Conservation (phyloP, 2,329 filamentous ascomycete genomes). For the Nemania sp. region DNA sequence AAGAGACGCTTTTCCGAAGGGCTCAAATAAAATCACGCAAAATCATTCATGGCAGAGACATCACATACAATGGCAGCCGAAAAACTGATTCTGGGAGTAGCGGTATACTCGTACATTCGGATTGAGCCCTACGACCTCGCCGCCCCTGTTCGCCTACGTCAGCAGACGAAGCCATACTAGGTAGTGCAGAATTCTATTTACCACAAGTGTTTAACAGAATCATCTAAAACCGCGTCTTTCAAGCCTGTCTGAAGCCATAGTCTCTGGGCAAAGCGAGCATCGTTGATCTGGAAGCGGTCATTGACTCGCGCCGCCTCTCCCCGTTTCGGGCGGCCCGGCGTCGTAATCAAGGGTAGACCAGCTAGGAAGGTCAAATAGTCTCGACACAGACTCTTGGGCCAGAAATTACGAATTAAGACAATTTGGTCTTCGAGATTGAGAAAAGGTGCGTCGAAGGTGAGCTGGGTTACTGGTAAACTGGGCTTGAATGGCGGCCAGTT, state of each 20-base stretch:
- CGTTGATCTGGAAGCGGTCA: slow-evolving; percentile 83
- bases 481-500: slow-evolving; percentile 76
- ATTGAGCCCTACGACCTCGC: slow-evolving; percentile 80
- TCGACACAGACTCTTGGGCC: slow-evolving; percentile 73
- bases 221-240: slow-evolving; percentile 58
- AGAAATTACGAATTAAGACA: slow-evolving; percentile 72
- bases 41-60: background rate
- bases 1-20: background rate
- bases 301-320: slow-evolving; percentile 85
- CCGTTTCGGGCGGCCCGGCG: slow-evolving; percentile 75
- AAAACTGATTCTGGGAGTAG: slow-evolving; percentile 84
- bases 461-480: slow-evolving; percentile 65
- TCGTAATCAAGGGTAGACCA: slow-evolving; percentile 70
- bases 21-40: background rate
- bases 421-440: slow-evolving; percentile 60
- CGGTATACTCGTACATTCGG: slow-evolving; percentile 89
- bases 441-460: slow-evolving; percentile 60
- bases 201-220: slow-evolving; percentile 49
- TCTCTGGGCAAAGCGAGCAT: slow-evolving; percentile 70
- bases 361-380: slow-evolving; percentile 74
- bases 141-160: slow-evolving; percentile 79
- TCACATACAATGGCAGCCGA: slow-evolving; percentile 84
- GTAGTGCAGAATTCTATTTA: too few species aligned
- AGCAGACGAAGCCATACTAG: too few species aligned
- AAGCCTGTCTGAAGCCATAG: slow-evolving; percentile 80